Conservation (phyloP, 306 rosid genomes). For the Glycyrrhiza uralensis region DNA sequence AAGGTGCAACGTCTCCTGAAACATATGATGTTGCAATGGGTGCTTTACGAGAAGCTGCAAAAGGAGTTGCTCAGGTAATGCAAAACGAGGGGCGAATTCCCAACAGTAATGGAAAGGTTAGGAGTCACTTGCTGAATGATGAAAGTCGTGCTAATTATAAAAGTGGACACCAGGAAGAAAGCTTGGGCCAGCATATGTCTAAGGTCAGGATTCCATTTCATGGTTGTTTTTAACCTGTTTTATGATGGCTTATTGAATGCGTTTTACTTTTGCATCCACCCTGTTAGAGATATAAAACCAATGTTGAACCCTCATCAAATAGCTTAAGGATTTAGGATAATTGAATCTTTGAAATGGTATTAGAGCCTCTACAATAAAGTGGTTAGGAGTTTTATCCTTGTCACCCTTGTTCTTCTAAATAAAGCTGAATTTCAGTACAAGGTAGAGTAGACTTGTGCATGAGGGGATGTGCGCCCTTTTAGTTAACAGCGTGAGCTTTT, state of each 20-base stretch:
- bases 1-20: slow-evolving; percentile 70
- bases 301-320: background rate
- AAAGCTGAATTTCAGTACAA: background rate
- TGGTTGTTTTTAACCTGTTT: slow-evolving; percentile 1
- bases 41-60: slow-evolving; percentile 72
- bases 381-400: slow-evolving; percentile 13
- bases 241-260: background rate
- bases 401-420: background rate
- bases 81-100: slow-evolving; percentile 55
- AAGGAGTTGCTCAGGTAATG: slow-evolving; percentile 53
- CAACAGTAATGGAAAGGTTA: slow-evolving; percentile 57
- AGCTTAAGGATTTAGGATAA: background rate
- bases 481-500: slow-evolving; percentile 1
- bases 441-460: background rate
- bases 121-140: slow-evolving; percentile 43
- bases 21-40: slow-evolving; percentile 63
- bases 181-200: slow-evolving; percentile 55
- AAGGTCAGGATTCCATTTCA: slow-evolving; percentile 59
- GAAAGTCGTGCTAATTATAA: slow-evolving; percentile 40
- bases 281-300: slow-evolving; percentile 13
- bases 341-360: slow-evolving; percentile 5
- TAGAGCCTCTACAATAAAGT: background rate
- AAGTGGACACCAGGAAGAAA: slow-evolving; percentile 45
- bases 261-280: slow-evolving; percentile 20
- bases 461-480: background rate